Evolutionary conservation across 805 yeast species (phyloP), one percentile per base, ranked within the genome.

Genomic region (Tetrapisispora nanseiensis): DNA sequence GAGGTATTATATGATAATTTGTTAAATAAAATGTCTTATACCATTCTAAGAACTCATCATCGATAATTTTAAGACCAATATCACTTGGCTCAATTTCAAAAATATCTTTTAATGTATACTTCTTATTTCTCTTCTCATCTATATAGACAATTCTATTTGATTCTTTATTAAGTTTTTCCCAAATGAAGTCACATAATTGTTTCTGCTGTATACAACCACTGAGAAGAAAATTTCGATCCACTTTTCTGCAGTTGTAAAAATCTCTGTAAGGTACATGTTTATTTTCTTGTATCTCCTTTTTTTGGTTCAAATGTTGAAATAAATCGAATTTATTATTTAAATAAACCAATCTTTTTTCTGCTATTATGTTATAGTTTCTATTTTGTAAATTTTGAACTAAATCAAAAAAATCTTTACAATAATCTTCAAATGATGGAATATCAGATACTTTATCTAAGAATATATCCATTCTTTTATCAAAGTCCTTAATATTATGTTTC

Each of bases 161-260:
- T 38, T 67, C 71, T 5, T 47, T 45, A 21, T 52, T 57, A 33
- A 67, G 40, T 40, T 66, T 67, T 9, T 54, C 52, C 56, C 68
- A 63, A 16, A 67, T 64, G n/a, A 62, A 61, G 31, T 62, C 66
- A 29, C 66, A 50, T 19, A 67, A 43, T 46, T 59, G 59, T 23
- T 58, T 47, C 36, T 54, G 59, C 9, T 56, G 48, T 12, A 59
- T 41, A 28, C 60, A 55, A 4, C 65, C 62, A 40, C 55, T 56
- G 20, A 60, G 39, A 16, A 52, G 37, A 13, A 52, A 43, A 37
- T 57, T 54, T 22, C 50, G 45, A 59, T 90, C 98, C 30, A 92
- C 97, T 61, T 90, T 90, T 67, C 97, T 78, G 34, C 87, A 95
- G 56, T 90, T 90, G 67, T 90, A 90, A 59, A 90, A 92, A 63